These are phyloP conservation scores for Talaromyces nanjingensis DNA, from an alignment of 495 filamentous ascomycete species.

Conservation along the genomic window DNA sequence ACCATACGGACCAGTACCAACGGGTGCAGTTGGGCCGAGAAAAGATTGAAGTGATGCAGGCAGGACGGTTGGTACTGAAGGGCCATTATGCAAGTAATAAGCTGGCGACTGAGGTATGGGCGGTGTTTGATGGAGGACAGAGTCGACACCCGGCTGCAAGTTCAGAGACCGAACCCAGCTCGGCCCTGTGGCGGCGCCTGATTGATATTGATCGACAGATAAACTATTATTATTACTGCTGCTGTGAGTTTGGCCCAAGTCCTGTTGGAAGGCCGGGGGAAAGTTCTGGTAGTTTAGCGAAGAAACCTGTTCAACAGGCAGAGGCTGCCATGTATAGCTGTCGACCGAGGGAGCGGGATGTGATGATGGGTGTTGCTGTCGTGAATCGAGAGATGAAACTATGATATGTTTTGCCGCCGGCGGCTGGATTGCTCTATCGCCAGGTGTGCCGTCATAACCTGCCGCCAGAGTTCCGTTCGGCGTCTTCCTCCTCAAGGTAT, in stretches of 20 bases:
- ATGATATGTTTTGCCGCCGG: constrained; percentile 84
- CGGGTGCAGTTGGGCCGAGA: constrained; percentile 65
- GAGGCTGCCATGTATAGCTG: constrained; percentile 21
- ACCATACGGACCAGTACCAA: constrained; percentile 64
- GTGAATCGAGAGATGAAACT: constrained; percentile 50
- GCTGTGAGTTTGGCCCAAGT: constrained; percentile 14
- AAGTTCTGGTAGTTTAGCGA: constrained; percentile 32
- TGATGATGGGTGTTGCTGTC: constrained; percentile 23
- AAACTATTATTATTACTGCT: constrained; percentile 24
- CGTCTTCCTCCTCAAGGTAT: constrained; percentile 86
- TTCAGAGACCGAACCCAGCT: constrained; percentile 41
- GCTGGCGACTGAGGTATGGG: constrained; percentile 31
- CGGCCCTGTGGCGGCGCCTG: constrained; percentile 6
- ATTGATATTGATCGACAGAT: neutral
- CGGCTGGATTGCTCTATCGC: constrained; percentile 68
- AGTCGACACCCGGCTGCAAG: constrained; percentile 37
- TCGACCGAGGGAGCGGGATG: constrained; percentile 24
- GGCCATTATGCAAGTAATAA: constrained; percentile 36
- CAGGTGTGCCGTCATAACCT: constrained; percentile 83
- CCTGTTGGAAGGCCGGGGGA: constrained; percentile 36
- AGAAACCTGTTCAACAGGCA: constrained; percentile 19
- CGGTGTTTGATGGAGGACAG: constrained; percentile 42
- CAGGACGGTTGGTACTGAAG: constrained; percentile 59
- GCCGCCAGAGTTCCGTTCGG: constrained; percentile 89
- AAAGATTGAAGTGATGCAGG: constrained; percentile 66